Percentiles rank a stretch among this genome's conserved stretches.
These are phyloP conservation scores for Thymus mandschuricus DNA, from an alignment of 257 asterid genomes.

Conservation along the genomic window DNA sequence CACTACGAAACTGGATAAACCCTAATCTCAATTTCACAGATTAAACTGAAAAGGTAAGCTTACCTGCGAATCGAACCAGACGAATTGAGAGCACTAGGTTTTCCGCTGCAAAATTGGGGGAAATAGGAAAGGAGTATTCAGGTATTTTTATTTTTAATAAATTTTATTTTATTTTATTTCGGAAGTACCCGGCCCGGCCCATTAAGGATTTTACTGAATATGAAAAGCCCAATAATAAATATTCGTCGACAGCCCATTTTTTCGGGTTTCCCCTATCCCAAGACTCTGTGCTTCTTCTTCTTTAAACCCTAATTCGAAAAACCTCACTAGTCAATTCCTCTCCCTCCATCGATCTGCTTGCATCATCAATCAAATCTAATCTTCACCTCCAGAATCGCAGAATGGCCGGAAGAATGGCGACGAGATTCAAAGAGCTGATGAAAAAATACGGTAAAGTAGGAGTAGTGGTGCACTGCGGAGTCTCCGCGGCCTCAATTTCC, in stretches of 20 bases:
- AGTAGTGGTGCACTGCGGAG: slow-evolving; percentile 76
- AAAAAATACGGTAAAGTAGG: slow-evolving; percentile 90
- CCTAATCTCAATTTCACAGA: too few species aligned
- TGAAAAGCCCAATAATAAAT: neutral
- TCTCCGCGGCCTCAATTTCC: slow-evolving; percentile 79
- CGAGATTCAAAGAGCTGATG: slow-evolving; percentile 68
- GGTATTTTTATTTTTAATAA: too few species aligned
- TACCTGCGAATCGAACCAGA: too few species aligned
- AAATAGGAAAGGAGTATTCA: too few species aligned
- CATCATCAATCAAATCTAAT: too few species aligned
- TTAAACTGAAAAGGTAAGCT: too few species aligned
- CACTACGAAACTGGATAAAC: too few species aligned
- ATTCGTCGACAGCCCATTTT: neutral
- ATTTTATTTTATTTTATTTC: too few species aligned
- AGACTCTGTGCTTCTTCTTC: neutral
- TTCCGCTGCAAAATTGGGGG: too few species aligned
- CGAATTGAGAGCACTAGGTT: too few species aligned
- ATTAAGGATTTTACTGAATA: neutral
- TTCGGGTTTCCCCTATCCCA: neutral
- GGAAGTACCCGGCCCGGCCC: neutral
- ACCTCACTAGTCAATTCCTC: neutral
- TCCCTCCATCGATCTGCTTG: neutral
- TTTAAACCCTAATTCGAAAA: slow-evolving; percentile 34
- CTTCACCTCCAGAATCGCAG: neutral
- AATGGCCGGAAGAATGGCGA: slow-evolving; percentile 42